Evolutionary conservation across 352 stramenopile species (phyloP), one percentile per base, ranked within the genome.

Genomic region (Globisporangium barbulae): DNA sequence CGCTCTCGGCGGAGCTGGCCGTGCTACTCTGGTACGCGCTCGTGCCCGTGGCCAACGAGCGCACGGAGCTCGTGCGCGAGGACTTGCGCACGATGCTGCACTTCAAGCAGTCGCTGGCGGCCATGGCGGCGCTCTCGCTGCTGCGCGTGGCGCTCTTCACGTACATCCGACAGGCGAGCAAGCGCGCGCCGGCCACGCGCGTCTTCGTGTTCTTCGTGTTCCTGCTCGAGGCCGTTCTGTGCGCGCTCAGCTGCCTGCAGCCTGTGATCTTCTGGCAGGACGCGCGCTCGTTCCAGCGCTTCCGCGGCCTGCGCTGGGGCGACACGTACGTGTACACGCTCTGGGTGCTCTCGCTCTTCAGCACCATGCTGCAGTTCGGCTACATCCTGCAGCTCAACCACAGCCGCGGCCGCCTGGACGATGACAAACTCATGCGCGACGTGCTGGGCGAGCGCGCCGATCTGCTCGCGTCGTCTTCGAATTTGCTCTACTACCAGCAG

Each of bases 341-440:
- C 35, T 75, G 74, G 54, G 60, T 42, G 7, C 66, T 91, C 53
- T 73, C 76, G 35, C 62, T 89, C 13, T 19, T 79, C 35, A 87
- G 74, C 49, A 81, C 78, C 17, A 33, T 81, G 63, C 69, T 92
- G 31, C 79, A 94, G 63, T 64, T 92, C 17, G 73, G 75, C 28
- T 94, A 92, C 71, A 90, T 90, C 33, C 60, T 94, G 37, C 81
- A 87, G 50, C 79, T 92, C 28, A 94, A 94, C 69, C 79, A 79
- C 60, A 89, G 75, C 68, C 82, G 83, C 5, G 85, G 81, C 0
- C 72, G 76, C 0, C 68, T 89, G 5, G 74, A 76, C 0, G 85
- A 93, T 63, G 81, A 89, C 22, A 75, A 74, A 3, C 65, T 93
- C 47, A 71, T 93, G 58, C 75, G 71, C 21, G 82, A 93, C 39